Percentiles rank a stretch among this genome's conserved stretches.
Conservation (phyloP, 768 basidiomycete species). For the Mycena galericulata region DNA sequence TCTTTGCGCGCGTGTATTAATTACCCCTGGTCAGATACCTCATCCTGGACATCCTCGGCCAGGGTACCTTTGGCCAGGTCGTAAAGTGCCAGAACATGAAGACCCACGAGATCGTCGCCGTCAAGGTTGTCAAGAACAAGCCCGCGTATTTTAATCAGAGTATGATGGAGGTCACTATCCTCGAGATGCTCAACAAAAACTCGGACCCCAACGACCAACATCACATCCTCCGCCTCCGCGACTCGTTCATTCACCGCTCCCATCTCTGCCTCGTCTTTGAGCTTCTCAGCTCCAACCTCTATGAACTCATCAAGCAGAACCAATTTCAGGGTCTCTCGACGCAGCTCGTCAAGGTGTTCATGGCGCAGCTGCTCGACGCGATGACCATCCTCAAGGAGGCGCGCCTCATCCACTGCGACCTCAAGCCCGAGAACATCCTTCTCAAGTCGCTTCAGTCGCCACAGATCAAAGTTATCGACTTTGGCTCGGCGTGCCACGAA, state of each 20-base stretch:
- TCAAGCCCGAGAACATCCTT: constrained; percentile 98
- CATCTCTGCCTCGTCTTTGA: constrained; percentile 99
- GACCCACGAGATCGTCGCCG: constrained; percentile 98
- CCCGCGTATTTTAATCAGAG: constrained; percentile 99
- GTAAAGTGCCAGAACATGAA: constrained; percentile 99
- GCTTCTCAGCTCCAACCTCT: constrained; percentile 95
- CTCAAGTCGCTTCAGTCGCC: constrained; percentile 98
- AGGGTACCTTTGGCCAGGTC: constrained; percentile 99
- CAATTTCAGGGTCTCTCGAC: constrained; percentile 98
- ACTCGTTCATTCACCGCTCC: constrained; percentile 96
- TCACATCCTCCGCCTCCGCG: constrained; percentile 93
- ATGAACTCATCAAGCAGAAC: constrained; percentile 99
- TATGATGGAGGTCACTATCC: constrained; percentile 99
- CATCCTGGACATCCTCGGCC: constrained; percentile 97
- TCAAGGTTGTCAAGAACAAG: constrained; percentile 99
- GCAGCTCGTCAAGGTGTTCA: constrained; percentile 98
- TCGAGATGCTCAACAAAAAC: constrained; percentile 94
- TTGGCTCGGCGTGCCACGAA: constrained; percentile 98
- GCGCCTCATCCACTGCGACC: constrained; percentile 96
- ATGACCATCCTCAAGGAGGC: constrained; percentile 95
- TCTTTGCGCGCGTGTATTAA: neutral
- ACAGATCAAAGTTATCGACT: constrained; percentile 99
- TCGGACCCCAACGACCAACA: constrained; percentile 96
- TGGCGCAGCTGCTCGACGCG: constrained; percentile 93
- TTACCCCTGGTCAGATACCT: constrained; percentile 73